These are phyloP conservation scores for Hyaloscypha hepaticicola DNA, from an alignment of 495 filamentous ascomycete genomes.

Conservation along the genomic window DNA sequence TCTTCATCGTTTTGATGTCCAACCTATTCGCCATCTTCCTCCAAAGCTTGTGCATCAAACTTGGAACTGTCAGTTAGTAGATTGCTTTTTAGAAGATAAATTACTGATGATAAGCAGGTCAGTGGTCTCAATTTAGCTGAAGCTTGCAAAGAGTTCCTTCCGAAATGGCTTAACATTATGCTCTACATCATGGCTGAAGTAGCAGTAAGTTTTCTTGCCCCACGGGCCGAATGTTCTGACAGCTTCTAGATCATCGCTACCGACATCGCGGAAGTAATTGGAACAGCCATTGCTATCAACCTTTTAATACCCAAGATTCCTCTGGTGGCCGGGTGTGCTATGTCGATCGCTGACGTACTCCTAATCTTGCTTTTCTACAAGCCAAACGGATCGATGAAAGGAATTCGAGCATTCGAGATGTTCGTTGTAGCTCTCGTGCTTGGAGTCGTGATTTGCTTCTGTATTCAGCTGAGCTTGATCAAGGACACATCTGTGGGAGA, in stretches of 20 bases:
- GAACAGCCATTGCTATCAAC: slow-evolving; percentile 88
- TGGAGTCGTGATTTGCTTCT: slow-evolving; percentile 87
- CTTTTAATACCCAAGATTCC: slow-evolving; percentile 74
- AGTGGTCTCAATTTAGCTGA: slow-evolving; percentile 80
- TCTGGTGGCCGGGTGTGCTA: slow-evolving; percentile 80
- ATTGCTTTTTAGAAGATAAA: no score
- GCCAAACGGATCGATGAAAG: slow-evolving; percentile 70
- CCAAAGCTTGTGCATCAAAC: slow-evolving; percentile 78
- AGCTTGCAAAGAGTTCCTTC: slow-evolving; percentile 73
- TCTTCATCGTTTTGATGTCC: slow-evolving; percentile 80
- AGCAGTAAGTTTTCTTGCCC: slow-evolving; percentile 40
- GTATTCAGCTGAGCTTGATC: slow-evolving; percentile 82
- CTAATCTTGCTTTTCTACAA: slow-evolving; percentile 82
- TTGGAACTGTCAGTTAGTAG: slow-evolving; percentile 84
- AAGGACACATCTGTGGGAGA: slow-evolving; percentile 64
- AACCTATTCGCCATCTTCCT: slow-evolving; percentile 84
- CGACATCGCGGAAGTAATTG: slow-evolving; percentile 90
- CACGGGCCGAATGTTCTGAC: slow-evolving; percentile 13
- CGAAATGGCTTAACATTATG: slow-evolving; percentile 70
- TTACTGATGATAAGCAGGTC: no score
- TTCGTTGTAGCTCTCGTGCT: slow-evolving; percentile 79
- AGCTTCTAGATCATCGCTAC: slow-evolving; percentile 67
- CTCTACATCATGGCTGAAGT: slow-evolving; percentile 75
- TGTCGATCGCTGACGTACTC: slow-evolving; percentile 82
- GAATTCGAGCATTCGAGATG: slow-evolving; percentile 74